These are phyloP conservation scores for Puccinia horiana DNA, from an alignment of 1,284 basidiomycete species.

Conservation along the genomic window DNA sequence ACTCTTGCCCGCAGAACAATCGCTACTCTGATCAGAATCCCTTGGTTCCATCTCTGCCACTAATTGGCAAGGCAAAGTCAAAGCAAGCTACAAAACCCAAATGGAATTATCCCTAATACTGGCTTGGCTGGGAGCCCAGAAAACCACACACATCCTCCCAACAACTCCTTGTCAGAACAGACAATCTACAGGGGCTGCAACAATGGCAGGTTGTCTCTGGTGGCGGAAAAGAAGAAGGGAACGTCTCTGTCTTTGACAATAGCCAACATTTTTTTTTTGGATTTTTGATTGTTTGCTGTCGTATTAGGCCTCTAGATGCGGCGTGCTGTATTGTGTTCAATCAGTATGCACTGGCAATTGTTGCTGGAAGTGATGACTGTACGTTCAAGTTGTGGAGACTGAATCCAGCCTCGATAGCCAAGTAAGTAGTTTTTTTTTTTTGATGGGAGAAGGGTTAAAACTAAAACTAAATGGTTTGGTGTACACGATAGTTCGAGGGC, in stretches of 20 bases:
- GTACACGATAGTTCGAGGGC: slow-evolving; percentile 55
- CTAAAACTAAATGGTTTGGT: slow-evolving; percentile 63
- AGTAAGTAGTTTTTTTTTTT: slow-evolving; percentile 47
- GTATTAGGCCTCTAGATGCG: slow-evolving; percentile 80
- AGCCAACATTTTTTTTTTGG: slow-evolving; percentile 52
- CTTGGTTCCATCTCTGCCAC: background rate
- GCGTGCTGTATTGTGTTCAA: slow-evolving; percentile 87
- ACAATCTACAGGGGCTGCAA: background rate
- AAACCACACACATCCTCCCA: background rate
- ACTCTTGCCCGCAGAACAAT: slow-evolving; percentile 5
- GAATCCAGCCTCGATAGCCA: slow-evolving; percentile 37
- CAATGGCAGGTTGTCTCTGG: background rate
- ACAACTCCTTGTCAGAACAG: background rate
- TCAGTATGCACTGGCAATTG: slow-evolving; percentile 76
- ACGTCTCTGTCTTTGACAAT: slow-evolving; percentile 55
- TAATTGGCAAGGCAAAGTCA: background rate
- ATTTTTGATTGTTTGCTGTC: too few relatives aligned
- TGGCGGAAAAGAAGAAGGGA: background rate
- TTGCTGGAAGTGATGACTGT: slow-evolving; percentile 89
- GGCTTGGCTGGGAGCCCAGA: background rate
- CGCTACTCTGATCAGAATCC: background rate
- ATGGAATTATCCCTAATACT: slow-evolving; percentile 42
- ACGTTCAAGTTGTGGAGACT: slow-evolving; percentile 95
- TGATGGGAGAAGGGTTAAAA: slow-evolving; percentile 39
- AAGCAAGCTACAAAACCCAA: slow-evolving; percentile 27